These are phyloP conservation scores for Suillus ampliporus DNA, from an alignment of 768 basidiomycete genomes.

Conservation along the genomic window DNA sequence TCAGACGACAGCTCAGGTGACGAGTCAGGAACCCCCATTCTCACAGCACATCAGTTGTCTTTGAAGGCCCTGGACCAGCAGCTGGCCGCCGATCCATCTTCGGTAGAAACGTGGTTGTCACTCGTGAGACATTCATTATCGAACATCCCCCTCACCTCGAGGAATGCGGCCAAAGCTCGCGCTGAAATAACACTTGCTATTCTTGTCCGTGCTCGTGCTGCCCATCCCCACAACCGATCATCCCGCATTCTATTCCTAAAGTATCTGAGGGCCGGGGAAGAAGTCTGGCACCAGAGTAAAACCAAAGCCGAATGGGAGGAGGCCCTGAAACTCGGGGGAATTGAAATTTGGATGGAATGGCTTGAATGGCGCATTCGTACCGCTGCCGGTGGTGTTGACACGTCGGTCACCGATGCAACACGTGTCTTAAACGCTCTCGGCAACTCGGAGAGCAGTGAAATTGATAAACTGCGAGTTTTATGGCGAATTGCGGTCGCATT, in stretches of 20 bases:
- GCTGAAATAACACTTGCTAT: conserved; percentile 75
- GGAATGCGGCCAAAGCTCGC: conserved; percentile 70
- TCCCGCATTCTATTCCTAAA: conserved; percentile 61
- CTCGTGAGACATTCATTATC: conserved; percentile 68
- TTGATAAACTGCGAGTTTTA: conserved; percentile 62
- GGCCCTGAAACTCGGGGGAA: conserved; percentile 55
- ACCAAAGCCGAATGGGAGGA: conserved; percentile 71
- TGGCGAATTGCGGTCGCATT: conserved; percentile 73
- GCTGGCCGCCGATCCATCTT: conserved; percentile 56
- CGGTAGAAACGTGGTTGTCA: conserved; percentile 63
- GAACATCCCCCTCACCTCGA: conserved; percentile 63
- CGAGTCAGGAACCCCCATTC: conserved; percentile 31
- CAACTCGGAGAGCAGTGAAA: conserved; percentile 49
- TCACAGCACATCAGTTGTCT: conserved; percentile 63
- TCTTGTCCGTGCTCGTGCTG: conserved; percentile 64
- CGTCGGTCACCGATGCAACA: conserved; percentile 55
- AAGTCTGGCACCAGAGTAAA: conserved; percentile 66
- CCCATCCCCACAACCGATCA: conserved; percentile 53
- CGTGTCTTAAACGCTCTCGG: conserved; percentile 52
- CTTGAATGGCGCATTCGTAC: conserved; percentile 72
- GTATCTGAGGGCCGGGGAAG: conserved; percentile 75
- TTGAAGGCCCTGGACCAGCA: conserved; percentile 63
- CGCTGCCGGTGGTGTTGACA: conserved; percentile 53
- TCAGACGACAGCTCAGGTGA: conserved; percentile 44
- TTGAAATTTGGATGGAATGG: conserved; percentile 80